These are phyloP conservation scores for Solanum chilense DNA, from an alignment of 257 asterid genomes.

Conservation along the genomic window DNA sequence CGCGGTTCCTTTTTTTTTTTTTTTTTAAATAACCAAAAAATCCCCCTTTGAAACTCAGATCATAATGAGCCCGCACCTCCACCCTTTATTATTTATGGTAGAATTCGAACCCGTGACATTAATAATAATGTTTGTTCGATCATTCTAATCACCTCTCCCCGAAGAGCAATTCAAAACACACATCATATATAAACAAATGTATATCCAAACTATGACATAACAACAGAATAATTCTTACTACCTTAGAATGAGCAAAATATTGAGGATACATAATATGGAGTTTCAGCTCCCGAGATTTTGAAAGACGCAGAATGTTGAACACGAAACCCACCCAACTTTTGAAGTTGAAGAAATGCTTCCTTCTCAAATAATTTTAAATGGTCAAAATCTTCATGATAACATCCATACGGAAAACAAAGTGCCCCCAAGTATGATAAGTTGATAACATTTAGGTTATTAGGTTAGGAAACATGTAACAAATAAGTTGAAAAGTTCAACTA, in stretches of 20 bases:
- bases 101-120: not conserved
- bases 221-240: not conserved
- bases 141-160: not conserved
- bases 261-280: not conserved
- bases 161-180: not conserved
- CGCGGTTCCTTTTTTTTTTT: not conserved
- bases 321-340: not conserved
- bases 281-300: not conserved
- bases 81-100: not conserved
- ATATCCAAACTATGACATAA: not conserved
- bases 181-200: not conserved
- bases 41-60: not conserved
- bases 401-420: too few species aligned
- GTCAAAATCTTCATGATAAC: too few species aligned
- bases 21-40: not conserved
- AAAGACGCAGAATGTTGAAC: not conserved
- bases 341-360: not conserved
- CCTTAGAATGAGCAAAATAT: not conserved
- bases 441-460: too few species aligned
- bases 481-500: too few species aligned
- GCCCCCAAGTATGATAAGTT: too few species aligned
- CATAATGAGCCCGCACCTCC: not conserved
- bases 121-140: not conserved
- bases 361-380: not conserved
- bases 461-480: too few species aligned